Percentiles rank a stretch among this genome's conserved stretches.
phyloP scores from a whole-genome alignment of 139 green algal species.

The Yamagishiella unicocca region DNA sequence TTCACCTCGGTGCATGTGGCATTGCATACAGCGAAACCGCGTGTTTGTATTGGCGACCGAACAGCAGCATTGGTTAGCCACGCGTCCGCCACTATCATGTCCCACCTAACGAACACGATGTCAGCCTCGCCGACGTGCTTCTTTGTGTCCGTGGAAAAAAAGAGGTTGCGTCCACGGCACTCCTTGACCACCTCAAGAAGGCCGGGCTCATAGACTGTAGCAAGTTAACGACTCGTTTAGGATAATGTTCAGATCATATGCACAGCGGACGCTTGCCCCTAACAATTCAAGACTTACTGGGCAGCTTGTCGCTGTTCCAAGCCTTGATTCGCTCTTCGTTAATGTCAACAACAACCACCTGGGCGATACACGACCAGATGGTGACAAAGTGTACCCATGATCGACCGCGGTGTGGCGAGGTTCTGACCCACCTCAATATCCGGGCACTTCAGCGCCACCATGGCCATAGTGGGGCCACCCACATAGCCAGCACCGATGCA shows the following conservation, averaged over 20 bases:
- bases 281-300: conserved; percentile 72
- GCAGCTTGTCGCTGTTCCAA: conserved; percentile 97
- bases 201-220: conserved; percentile 95
- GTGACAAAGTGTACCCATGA: neutral
- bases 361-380: too few species aligned
- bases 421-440: conserved; percentile 87
- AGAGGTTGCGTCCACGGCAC: conserved; percentile 92
- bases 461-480: conserved; percentile 92
- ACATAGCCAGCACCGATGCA: conserved; percentile 92
- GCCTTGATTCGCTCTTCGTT: conserved; percentile 75
- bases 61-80: too few species aligned
- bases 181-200: conserved; percentile 94
- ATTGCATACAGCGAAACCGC: too few species aligned
- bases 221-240: neutral
- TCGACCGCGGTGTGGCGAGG: neutral
- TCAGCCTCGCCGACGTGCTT: conserved; percentile 96
- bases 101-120: conserved; percentile 96
- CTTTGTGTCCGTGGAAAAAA: conserved; percentile 96
- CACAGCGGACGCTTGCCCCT: too few species aligned
- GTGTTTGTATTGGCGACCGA: too few species aligned
- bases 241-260: neutral
- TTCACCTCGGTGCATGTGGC: too few species aligned
- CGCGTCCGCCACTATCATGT: too few species aligned
- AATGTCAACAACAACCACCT: conserved; percentile 46
- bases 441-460: conserved; percentile 96